These are phyloP conservation scores for Citeromyces hawaiiensis DNA, from an alignment of 1,139 yeast species.

Conservation along the genomic window DNA sequence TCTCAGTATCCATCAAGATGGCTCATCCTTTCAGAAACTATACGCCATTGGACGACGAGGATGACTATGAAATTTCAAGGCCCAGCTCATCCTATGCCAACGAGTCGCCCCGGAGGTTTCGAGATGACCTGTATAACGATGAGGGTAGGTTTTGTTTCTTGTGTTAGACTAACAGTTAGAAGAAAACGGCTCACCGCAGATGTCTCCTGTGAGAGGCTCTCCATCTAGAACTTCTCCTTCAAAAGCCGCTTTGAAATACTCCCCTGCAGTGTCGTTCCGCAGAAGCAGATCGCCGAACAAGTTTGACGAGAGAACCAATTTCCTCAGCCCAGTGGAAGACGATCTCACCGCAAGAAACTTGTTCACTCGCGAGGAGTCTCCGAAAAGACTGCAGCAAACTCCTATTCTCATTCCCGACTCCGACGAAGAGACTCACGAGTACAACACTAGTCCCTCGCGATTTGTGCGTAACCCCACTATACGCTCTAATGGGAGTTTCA, in stretches of 20 bases:
- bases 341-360: slow-evolving; percentile 33
- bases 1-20: slow-evolving; percentile 7
- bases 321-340: slow-evolving; percentile 1
- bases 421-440: slow-evolving; percentile 21
- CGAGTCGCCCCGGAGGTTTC: background rate
- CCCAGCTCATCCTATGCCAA: background rate
- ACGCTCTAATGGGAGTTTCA: slow-evolving; percentile 14
- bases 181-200: background rate
- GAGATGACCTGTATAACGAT: background rate
- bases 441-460: slow-evolving; percentile 10
- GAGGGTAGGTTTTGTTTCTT: background rate
- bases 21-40: slow-evolving; percentile 13
- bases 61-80: slow-evolving; percentile 4
- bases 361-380: slow-evolving; percentile 53
- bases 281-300: slow-evolving; percentile 7
- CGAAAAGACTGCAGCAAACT: slow-evolving; percentile 38
- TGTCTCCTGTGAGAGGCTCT: background rate
- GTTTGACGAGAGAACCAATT: slow-evolving; percentile 7
- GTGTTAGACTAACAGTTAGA: background rate
- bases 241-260: slow-evolving; percentile 24
- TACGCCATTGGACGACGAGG: slow-evolving; percentile 8
- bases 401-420: slow-evolving; percentile 30
- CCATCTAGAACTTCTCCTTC: slow-evolving; percentile 21
- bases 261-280: slow-evolving; percentile 18
- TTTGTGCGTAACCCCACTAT: slow-evolving; percentile 23